Evolutionary conservation across 2,329 filamentous ascomycete species (phyloP), one percentile per base, ranked within the genome.

Genomic region (Cadophora sp.): DNA sequence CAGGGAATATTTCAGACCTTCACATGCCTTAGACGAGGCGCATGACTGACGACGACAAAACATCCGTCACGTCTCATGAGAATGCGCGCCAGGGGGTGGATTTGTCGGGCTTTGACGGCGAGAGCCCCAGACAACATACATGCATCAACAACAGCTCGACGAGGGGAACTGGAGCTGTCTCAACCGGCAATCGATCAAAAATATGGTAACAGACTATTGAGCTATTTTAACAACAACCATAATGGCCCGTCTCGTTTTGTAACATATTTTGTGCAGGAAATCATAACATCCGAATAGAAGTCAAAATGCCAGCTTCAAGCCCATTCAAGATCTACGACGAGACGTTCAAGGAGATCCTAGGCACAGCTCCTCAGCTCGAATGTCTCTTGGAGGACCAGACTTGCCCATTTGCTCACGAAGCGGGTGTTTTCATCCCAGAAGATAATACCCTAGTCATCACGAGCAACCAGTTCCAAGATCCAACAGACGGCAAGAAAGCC

Each of bases 331-430:
- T 85, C 61, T 86, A 85, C 70, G 81, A 86, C 55, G 75, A 81
- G 0, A 82, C 82, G 30, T 87, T 87, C 65, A 78, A 80, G 59
- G 76, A 82, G 27, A 78, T 87, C 11, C 80, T 87, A 20, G 85
- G 85, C 5, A 36, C 73, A 0, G 18, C 82, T 45, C 84, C 85
- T 0, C 82, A 82, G 0, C 72, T 87, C 67, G 85, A 84, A 0
- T 75, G 85, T 3, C 65, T 72, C 4, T 53, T 65, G 18, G 77
- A 80, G 5, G 79, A 81, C 30, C 41, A 60, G 3, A 56, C 53
- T 2, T 70, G 66, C 24, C 71, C 71, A 4, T 72, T 72, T 4
- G 87, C 85, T 55, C 85, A 87, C 62, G 85, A 88, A 70, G 85
- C 85, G 7, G 83, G 85, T 13, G 80, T 85, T 0, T 87, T 83